phyloP scores from a whole-genome alignment of 257 asterid genomes.

The Forsythia viridissima region DNA sequence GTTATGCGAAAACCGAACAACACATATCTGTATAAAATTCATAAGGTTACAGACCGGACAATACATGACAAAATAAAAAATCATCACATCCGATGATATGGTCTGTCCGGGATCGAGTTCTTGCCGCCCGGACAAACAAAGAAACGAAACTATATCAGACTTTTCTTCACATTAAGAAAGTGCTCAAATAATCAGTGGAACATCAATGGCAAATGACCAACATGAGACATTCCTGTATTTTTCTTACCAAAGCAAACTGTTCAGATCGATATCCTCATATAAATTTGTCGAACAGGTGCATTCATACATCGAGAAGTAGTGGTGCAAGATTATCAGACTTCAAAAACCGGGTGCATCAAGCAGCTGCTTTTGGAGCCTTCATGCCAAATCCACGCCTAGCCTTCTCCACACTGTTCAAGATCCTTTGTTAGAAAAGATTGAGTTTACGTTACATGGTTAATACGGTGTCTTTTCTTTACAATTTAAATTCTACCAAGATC shows the following conservation, averaged over 20 bases:
- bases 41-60: background rate
- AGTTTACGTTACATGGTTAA: background rate
- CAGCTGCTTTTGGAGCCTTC: slow-evolving; percentile 57
- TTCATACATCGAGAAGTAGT: background rate
- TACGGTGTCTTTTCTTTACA: background rate
- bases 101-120: background rate
- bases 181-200: background rate
- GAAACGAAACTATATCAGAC: background rate
- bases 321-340: background rate
- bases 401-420: slow-evolving; percentile 66
- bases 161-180: background rate
- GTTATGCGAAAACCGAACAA: no score
- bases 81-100: background rate
- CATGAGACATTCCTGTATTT: background rate
- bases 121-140: background rate
- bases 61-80: no score
- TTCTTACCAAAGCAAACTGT: background rate
- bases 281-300: background rate
- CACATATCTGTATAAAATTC: no score
- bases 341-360: slow-evolving; percentile 13
- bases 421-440: slow-evolving; percentile 21
- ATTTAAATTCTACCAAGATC: background rate
- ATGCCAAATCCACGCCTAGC: slow-evolving; percentile 84
- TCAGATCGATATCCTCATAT: background rate
- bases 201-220: background rate